Evolutionary conservation across 352 stramenopile genomes (phyloP).

Genomic region (Globisporangium megalacanthum): DNA sequence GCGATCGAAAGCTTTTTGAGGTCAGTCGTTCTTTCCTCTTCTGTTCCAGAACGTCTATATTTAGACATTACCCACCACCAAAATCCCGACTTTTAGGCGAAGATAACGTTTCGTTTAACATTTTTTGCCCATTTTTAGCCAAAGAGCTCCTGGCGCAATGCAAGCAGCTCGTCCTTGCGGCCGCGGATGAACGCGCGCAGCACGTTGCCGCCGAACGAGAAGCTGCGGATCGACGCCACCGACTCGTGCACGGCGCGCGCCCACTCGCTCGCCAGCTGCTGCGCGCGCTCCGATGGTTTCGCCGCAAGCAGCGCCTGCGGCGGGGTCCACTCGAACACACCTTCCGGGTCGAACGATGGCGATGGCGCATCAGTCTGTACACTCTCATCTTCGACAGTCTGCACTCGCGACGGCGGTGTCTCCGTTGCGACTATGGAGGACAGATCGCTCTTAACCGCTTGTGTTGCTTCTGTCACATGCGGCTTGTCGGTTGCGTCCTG

Average conservation of each 20-base stretch:
- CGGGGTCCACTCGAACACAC: constrained; percentile 63
- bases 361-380: neutral
- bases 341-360: constrained; percentile 34
- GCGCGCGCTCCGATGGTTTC: constrained; percentile 6
- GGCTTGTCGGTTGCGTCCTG: too few relatives aligned
- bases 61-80: neutral
- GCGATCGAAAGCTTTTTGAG: too few relatives aligned
- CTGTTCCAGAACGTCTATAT: neutral
- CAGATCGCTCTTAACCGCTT: neutral
- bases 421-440: too few relatives aligned
- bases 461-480: neutral
- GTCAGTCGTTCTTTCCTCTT: too few relatives aligned
- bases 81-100: neutral
- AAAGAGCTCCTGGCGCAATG: constrained; percentile 48
- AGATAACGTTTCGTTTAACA: neutral
- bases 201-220: constrained; percentile 47
- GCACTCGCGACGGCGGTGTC: neutral
- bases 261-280: constrained; percentile 28
- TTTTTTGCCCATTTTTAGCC: constrained; percentile 10
- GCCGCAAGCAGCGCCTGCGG: constrained; percentile 17
- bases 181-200: constrained; percentile 54
- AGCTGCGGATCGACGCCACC: constrained; percentile 44
- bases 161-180: constrained; percentile 53
- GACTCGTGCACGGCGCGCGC: constrained; percentile 33
- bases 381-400: neutral